Evolutionary conservation across 1,284 basidiomycete genomes (phyloP).

Genomic region (Apiotrichum veenhuisii): DNA sequence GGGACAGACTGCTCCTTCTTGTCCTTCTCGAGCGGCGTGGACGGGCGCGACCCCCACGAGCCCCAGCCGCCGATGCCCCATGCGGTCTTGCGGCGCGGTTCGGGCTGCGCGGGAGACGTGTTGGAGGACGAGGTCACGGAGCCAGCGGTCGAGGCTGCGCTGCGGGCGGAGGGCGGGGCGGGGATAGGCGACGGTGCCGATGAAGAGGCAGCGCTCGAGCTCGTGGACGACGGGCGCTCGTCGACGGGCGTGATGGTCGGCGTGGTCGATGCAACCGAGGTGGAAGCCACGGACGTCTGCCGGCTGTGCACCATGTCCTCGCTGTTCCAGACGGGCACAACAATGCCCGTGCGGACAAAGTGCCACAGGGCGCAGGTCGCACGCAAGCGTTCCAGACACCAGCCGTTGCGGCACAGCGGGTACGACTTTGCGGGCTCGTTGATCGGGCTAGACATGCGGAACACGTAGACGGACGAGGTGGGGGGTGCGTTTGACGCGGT

Average conservation of each 20-base stretch:
- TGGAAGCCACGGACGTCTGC: background rate
- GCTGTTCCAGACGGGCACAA: conserved; percentile 83
- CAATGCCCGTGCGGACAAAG: conserved; percentile 73
- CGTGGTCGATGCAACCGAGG: background rate
- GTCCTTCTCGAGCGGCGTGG: background rate
- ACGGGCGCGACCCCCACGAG: background rate
- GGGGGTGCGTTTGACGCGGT: conserved; percentile 14
- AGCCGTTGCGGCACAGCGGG: conserved; percentile 66
- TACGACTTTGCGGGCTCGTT: conserved; percentile 53
- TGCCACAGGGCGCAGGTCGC: conserved; percentile 89
- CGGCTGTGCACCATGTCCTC: conserved; percentile 50
- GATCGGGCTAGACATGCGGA: conserved; percentile 35
- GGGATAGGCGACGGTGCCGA: background rate
- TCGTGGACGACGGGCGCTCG: background rate
- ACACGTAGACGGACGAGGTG: conserved; percentile 43
- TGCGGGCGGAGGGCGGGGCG: background rate
- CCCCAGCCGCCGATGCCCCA: conserved; percentile 1
- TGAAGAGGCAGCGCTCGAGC: background rate
- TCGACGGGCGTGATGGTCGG: background rate
- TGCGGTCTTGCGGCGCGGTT: conserved; percentile 20
- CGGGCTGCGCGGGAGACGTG: conserved; percentile 5
- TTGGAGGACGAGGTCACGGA: background rate
- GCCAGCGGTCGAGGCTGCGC: background rate
- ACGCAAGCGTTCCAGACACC: conserved; percentile 59
- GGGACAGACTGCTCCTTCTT: background rate